These are phyloP conservation scores for Cladobotryum mycophilum DNA, from an alignment of 2,329 filamentous ascomycete genomes.

Conservation along the genomic window DNA sequence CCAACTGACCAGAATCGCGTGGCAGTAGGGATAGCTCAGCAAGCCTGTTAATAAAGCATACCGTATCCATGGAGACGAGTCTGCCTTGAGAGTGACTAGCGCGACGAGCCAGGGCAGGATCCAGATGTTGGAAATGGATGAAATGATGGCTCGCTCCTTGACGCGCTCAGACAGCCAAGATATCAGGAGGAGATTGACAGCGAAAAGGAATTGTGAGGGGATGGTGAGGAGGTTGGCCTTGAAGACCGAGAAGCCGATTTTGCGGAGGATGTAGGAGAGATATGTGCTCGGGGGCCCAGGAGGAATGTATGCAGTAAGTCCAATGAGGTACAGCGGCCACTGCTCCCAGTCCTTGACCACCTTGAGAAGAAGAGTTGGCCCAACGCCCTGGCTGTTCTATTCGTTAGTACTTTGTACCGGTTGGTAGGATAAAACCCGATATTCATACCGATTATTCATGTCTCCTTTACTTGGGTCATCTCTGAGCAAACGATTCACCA, in stretches of 20 bases:
- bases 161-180: conserved; percentile 39
- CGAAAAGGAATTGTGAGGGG: conserved; percentile 34
- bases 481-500: conserved; percentile 50
- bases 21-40: conserved; percentile 30
- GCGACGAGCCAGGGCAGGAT: conserved; percentile 46
- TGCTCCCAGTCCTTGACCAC: conserved; percentile 49
- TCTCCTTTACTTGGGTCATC: conserved; percentile 48
- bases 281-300: conserved; percentile 40
- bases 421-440: no score
- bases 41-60: conserved; percentile 32
- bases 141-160: conserved; percentile 33
- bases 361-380: conserved; percentile 44
- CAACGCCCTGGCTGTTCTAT: conserved; percentile 39
- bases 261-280: conserved; percentile 46
- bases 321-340: conserved; percentile 47
- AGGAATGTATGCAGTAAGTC: conserved; percentile 42
- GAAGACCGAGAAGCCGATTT: conserved; percentile 46
- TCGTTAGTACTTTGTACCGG: not conserved
- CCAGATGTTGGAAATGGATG: conserved; percentile 46
- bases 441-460: conserved; percentile 47
- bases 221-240: conserved; percentile 47
- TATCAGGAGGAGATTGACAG: conserved; percentile 38
- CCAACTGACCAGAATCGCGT: conserved; percentile 52
- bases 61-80: conserved; percentile 35
- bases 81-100: conserved; percentile 32